Conservation (phyloP, 306 rosid genomes). For the Lathyrus aphaca region DNA sequence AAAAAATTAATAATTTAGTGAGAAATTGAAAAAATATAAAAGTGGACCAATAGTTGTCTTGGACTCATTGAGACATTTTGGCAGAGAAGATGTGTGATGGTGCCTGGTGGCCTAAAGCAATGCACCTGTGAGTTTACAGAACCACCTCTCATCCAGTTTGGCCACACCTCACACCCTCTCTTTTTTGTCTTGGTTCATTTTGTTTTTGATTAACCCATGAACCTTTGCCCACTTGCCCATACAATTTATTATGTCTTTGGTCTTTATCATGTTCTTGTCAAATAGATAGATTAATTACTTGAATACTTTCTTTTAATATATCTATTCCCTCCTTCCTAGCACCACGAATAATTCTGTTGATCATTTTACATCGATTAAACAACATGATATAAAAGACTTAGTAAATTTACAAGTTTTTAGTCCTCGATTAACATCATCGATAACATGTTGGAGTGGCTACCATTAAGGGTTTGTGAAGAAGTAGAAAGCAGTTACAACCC, state of each 20-base stretch:
- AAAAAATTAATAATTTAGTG: neutral
- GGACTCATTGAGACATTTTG: conserved; percentile 35
- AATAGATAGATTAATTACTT: too few relatives aligned
- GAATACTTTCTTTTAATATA: too few relatives aligned
- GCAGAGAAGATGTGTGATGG: conserved; percentile 15
- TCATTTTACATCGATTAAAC: too few relatives aligned
- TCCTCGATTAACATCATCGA: too few relatives aligned
- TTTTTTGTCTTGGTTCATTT: conserved; percentile 19
- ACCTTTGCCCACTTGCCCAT: conserved; percentile 1
- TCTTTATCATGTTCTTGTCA: neutral
- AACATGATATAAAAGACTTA: too few relatives aligned
- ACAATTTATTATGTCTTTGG: neutral
- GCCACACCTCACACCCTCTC: neutral
- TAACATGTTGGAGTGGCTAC: too few relatives aligned
- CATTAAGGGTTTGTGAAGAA: too few relatives aligned
- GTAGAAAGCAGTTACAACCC: too few relatives aligned
- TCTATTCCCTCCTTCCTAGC: too few relatives aligned
- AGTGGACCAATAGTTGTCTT: conserved; percentile 39
- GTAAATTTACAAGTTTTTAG: too few relatives aligned
- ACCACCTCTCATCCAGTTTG: neutral
- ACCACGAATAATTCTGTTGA: too few relatives aligned
- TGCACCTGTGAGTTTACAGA: conserved; percentile 11
- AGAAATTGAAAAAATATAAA: neutral
- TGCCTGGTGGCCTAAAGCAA: conserved; percentile 27
- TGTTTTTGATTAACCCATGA: neutral